Evolutionary conservation across 306 rosid genomes (phyloP), one percentile per base, ranked within the genome.

Genomic region (Crataegus laevigata): DNA sequence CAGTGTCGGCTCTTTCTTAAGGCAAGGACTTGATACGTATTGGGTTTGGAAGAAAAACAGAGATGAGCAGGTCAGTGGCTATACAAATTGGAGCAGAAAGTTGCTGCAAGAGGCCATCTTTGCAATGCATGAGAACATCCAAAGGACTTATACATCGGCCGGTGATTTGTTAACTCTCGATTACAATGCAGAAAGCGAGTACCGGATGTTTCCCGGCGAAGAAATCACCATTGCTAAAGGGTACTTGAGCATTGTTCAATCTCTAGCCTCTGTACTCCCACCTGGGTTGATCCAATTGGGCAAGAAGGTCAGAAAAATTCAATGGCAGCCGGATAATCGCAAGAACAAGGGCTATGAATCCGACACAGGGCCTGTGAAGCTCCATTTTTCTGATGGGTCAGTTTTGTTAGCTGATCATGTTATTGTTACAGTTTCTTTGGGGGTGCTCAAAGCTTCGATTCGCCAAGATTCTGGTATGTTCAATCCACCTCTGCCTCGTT

Each of bases 161-260:
- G 93, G 86, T 34, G 96, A 94, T 58, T 84, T 94, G 40, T 69
- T 74, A 15, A 82, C 81, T 67, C 78, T 94, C 43, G 99, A 94
- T 82, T 92, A 85, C 40, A 67, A 50, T 8, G 90, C 99, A 4
- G 99, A 94, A 29, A 90, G 97, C 26, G 99, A 94, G 78, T 94
- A 92, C 77, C 80, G 45, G 32, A 86, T 94, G 99, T 94, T 91
- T 63, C 91, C 96, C 1, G 99, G 92, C 58, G 91, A 94, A 25
- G 98, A 94, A 80, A 90, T 89, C 82, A 91, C 98, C 34, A 93
- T 93, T 75, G 96, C 97, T 38, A 89, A 84, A 82, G 98, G 98
- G 43, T 93, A 93, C 77, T 82, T 81, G 79, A 88, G 91, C 71
- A 75, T 93, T 50, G 89, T 93, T 78, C 82, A 93, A 45, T 64